phyloP scores from a whole-genome alignment of 108 stramenopile species.

The Skeletonema tropicum region DNA sequence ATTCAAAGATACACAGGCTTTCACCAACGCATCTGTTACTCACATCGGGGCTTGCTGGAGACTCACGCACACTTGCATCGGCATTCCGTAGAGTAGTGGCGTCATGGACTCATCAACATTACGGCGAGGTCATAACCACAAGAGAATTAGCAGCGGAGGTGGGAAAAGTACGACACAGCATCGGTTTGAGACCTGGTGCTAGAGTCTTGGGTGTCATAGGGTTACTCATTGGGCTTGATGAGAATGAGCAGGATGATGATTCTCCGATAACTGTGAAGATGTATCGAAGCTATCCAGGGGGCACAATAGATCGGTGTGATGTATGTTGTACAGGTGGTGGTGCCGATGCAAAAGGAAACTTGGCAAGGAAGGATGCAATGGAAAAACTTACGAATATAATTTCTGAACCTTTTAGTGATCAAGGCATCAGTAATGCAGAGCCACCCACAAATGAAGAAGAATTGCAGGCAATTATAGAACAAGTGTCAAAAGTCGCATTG shows the following conservation, averaged over 20 bases:
- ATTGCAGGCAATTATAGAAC: constrained; percentile 38
- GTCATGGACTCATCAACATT: constrained; percentile 43
- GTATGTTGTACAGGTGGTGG: constrained; percentile 50
- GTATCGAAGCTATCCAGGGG: constrained; percentile 74
- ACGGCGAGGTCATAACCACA: constrained; percentile 62
- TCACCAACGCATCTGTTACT: constrained; percentile 49
- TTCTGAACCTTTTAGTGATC: neutral
- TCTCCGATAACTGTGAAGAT: constrained; percentile 21
- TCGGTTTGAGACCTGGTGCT: constrained; percentile 68
- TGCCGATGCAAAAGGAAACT: constrained; percentile 32
- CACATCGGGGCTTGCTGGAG: constrained; percentile 77
- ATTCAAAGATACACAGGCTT: constrained; percentile 36
- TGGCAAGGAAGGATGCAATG: constrained; percentile 37
- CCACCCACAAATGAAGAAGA: constrained; percentile 5
- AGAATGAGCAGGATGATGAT: constrained; percentile 31
- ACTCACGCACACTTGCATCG: constrained; percentile 64
- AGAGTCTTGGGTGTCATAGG: constrained; percentile 79
- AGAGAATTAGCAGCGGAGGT: constrained; percentile 60
- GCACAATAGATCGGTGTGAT: constrained; percentile 61
- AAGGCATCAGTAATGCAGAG: neutral
- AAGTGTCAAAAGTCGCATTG: constrained; percentile 23
- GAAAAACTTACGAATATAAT: constrained; percentile 18
- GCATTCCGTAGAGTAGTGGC: constrained; percentile 53
- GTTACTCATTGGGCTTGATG: constrained; percentile 64
- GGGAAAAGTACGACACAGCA: constrained; percentile 60